phyloP scores from a whole-genome alignment of 371 early-diverging fungal genomes.

The Capillidium heterosporum region DNA sequence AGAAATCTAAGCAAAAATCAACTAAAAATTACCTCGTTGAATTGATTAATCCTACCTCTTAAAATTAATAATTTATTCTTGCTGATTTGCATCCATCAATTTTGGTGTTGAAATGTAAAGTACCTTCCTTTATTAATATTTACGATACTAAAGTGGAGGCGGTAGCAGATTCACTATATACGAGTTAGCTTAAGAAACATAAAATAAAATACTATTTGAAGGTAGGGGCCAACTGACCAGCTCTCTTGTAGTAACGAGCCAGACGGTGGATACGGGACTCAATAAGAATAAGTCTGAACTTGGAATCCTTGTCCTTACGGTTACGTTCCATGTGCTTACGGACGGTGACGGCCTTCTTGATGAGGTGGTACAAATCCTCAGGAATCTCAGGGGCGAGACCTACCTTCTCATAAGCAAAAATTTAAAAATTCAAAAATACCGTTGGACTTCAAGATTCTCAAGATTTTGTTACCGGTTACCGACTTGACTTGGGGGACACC shows the following conservation, averaged over 20 bases:
- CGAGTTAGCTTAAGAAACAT: slow-evolving; percentile 2
- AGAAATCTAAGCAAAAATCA: too few species aligned
- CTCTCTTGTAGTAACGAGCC: slow-evolving; percentile 98
- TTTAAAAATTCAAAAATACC: too few species aligned
- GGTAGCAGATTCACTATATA: slow-evolving; percentile 56
- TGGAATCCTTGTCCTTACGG: slow-evolving; percentile 98
- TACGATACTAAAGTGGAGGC: slow-evolving; percentile 68
- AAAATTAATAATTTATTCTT: too few species aligned
- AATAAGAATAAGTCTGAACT: slow-evolving; percentile 97
- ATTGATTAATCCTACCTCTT: too few species aligned
- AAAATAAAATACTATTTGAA: slow-evolving; percentile 80
- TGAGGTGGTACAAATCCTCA: slow-evolving; percentile 97
- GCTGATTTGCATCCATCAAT: too few species aligned
- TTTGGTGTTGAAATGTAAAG: background rate
- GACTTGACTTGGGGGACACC: slow-evolving; percentile 93
- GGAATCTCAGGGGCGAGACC: slow-evolving; percentile 95
- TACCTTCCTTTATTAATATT: slow-evolving; percentile 11
- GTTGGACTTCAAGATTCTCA: slow-evolving; percentile 82
- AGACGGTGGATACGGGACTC: slow-evolving; percentile 99
- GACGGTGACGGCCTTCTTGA: slow-evolving; percentile 98
- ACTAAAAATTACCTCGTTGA: too few species aligned
- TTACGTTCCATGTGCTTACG: slow-evolving; percentile 98
- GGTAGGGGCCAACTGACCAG: slow-evolving; percentile 92
- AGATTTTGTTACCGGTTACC: slow-evolving; percentile 93
- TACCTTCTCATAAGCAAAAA: too few species aligned